Percentiles rank a stretch among this genome's conserved stretches.
phyloP scores from a whole-genome alignment of 169 alveolate genomes.

The Plasmodium vinckei region DNA sequence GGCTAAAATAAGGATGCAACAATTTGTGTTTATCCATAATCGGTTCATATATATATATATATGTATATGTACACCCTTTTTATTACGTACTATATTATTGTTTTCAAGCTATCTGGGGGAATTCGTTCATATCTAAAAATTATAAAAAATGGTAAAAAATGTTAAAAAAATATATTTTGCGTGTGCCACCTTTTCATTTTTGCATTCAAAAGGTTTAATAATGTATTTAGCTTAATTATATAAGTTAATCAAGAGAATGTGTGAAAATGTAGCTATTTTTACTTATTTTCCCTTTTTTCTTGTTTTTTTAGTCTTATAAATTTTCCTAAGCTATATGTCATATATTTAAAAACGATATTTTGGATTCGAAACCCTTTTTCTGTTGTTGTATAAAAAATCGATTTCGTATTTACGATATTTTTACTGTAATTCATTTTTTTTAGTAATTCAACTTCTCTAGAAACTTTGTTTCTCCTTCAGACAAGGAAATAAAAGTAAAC shows the following conservation, averaged over 20 bases:
- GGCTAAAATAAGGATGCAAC: slow-evolving; percentile 41
- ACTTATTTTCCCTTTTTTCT: slow-evolving; percentile 61
- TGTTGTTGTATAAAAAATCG: slow-evolving; percentile 60
- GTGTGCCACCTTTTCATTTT: slow-evolving; percentile 1
- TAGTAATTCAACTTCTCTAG: slow-evolving; percentile 70
- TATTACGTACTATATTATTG: slow-evolving; percentile 30
- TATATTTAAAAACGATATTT: slow-evolving; percentile 55
- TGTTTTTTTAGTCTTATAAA: slow-evolving; percentile 59
- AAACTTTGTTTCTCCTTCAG: slow-evolving; percentile 68
- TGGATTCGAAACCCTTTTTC: slow-evolving; percentile 66
- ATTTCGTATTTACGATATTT: slow-evolving; percentile 46
- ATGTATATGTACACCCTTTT: neutral
- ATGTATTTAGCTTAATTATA: neutral
- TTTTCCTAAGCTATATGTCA: slow-evolving; percentile 72
- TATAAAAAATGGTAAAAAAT: neutral
- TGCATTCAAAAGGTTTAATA: neutral
- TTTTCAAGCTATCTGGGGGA: slow-evolving; percentile 30
- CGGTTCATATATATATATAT: neutral
- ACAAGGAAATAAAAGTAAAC: neutral
- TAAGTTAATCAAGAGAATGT: too few relatives aligned
- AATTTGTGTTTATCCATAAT: neutral
- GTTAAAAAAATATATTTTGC: neutral
- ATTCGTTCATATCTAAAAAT: slow-evolving; percentile 32
- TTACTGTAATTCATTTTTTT: slow-evolving; percentile 48
- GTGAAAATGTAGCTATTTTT: slow-evolving; percentile 1